phyloP scores from a whole-genome alignment of 495 filamentous ascomycete species.

The Schizothecium vesticola region DNA sequence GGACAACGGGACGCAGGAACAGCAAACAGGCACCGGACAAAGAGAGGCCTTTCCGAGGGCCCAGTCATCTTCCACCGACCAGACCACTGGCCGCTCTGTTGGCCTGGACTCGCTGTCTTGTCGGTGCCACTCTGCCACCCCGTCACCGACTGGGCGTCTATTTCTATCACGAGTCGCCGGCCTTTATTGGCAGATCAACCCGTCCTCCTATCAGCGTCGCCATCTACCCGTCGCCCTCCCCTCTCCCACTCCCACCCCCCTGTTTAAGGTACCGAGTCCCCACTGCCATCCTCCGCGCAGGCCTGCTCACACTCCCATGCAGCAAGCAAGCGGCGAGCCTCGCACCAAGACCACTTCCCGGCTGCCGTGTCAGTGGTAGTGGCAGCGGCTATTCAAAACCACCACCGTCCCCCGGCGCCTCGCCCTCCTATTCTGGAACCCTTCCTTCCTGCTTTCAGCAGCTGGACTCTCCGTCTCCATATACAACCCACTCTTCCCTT shows the following conservation, averaged over 20 bases:
- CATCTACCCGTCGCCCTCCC: constrained; percentile 6
- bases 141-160: constrained; percentile 34
- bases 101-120: constrained; percentile 26
- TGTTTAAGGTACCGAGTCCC: constrained; percentile 23
- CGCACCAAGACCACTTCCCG: constrained; percentile 12
- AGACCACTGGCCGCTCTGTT: constrained; percentile 20
- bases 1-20: constrained; percentile 17
- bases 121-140: constrained; percentile 24
- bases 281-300: constrained; percentile 21
- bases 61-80: constrained; percentile 9
- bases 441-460: constrained; percentile 39
- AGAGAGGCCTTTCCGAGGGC: constrained; percentile 11
- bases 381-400: constrained; percentile 53
- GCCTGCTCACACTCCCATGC: constrained; percentile 34
- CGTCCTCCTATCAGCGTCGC: constrained; percentile 30
- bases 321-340: constrained; percentile 25
- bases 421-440: constrained; percentile 18
- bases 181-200: constrained; percentile 27
- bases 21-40: constrained; percentile 7
- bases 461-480: constrained; percentile 50
- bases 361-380: constrained; percentile 25
- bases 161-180: constrained; percentile 31
- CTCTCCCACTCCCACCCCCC: constrained; percentile 17
- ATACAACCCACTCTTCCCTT: constrained; percentile 28
- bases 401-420: constrained; percentile 34